These are phyloP conservation scores for Conticribra guillardii DNA, from an alignment of 108 stramenopile species.

Conservation along the genomic window DNA sequence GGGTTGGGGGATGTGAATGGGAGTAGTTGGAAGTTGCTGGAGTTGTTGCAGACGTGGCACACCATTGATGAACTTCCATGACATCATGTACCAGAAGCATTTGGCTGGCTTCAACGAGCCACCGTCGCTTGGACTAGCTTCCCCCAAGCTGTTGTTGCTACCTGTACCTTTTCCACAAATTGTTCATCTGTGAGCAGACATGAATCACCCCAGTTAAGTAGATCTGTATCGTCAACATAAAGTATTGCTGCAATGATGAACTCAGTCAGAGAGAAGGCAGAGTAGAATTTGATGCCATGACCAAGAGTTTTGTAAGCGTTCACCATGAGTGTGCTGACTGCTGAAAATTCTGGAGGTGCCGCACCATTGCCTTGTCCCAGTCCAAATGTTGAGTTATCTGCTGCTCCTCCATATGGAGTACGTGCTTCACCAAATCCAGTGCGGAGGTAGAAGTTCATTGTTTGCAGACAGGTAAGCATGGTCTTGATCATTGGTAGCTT, in stretches of 20 bases:
- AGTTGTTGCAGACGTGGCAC: neutral
- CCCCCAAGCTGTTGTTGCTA: constrained; percentile 3
- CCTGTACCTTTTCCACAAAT: neutral
- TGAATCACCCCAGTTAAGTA: neutral
- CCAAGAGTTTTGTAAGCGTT: constrained; percentile 3
- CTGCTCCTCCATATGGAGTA: too few relatives aligned
- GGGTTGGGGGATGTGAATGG: neutral
- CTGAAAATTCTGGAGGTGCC: neutral
- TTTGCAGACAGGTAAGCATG: too few relatives aligned
- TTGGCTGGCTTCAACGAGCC: constrained; percentile 3
- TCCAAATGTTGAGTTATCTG: too few relatives aligned
- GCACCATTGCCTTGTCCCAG: constrained; percentile 14
- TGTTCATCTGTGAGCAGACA: neutral
- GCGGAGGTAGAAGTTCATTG: too few relatives aligned
- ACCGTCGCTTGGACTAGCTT: constrained; percentile 10
- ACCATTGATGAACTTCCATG: neutral
- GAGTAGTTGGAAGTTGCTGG: neutral
- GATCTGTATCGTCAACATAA: constrained; percentile 21
- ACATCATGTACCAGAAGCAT: constrained; percentile 5
- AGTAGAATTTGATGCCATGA: neutral
- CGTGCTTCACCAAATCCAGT: too few relatives aligned
- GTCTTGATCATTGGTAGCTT: too few relatives aligned
- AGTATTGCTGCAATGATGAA: too few relatives aligned
- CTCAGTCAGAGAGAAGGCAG: neutral
- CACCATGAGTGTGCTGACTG: constrained; percentile 2